These are phyloP conservation scores for Nicotiana otophora DNA, from an alignment of 257 asterid species.

Conservation along the genomic window DNA sequence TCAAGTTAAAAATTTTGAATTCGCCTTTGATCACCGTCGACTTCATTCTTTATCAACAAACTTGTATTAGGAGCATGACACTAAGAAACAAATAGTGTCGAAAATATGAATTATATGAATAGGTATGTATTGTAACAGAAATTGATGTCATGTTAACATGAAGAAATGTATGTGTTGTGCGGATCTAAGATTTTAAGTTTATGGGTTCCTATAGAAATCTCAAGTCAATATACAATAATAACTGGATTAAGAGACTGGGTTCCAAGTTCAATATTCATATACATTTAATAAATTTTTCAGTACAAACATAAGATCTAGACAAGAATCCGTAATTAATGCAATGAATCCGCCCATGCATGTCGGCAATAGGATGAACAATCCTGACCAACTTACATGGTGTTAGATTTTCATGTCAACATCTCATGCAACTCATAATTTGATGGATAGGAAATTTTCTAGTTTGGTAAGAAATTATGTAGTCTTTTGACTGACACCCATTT, in stretches of 20 bases:
- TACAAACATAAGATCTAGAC: too few relatives aligned
- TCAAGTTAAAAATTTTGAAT: background rate
- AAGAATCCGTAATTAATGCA: too few relatives aligned
- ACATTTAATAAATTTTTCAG: too few relatives aligned
- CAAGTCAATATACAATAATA: too few relatives aligned
- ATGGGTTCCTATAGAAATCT: too few relatives aligned
- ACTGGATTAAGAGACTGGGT: too few relatives aligned
- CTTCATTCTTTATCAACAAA: background rate
- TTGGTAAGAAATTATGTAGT: background rate
- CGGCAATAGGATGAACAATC: slow-evolving; percentile 1
- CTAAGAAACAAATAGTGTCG: background rate
- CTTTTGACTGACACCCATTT: background rate
- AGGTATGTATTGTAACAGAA: background rate
- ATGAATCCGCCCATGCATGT: background rate
- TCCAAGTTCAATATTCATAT: too few relatives aligned
- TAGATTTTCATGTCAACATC: background rate
- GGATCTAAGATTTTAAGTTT: too few relatives aligned
- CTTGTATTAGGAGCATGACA: background rate
- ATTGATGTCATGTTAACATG: background rate
- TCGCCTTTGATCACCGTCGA: background rate
- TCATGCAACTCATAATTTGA: background rate
- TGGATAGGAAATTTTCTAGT: background rate
- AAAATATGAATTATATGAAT: background rate
- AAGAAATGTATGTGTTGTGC: background rate
- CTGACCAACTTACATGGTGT: background rate